A percentile compares a stretch with the other conserved stretches of the same genome.
Evolutionary conservation across 2,329 filamentous ascomycete genomes (phyloP).

Genomic region (Alternaria postmessia): DNA sequence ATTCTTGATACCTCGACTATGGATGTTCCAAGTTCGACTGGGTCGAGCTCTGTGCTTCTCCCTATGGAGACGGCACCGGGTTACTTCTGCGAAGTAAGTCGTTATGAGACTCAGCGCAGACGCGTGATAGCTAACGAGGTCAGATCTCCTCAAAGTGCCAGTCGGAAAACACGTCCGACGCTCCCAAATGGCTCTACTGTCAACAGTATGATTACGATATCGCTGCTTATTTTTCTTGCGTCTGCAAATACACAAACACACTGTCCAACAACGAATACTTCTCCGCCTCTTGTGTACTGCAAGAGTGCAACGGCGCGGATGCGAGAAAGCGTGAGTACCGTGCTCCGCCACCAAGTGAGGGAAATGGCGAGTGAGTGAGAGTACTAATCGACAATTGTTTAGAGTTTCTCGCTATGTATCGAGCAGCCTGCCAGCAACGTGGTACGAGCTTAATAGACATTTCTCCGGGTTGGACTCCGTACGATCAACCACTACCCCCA

Average conservation of each 20-base stretch:
- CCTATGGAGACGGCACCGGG: background rate
- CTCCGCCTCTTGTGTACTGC: conserved; percentile 12
- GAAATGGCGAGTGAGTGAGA: background rate
- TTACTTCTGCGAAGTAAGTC: background rate
- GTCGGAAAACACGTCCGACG: background rate
- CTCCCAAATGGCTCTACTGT: conserved; percentile 2
- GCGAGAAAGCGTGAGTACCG: conserved; percentile 12
- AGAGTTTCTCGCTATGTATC: conserved; percentile 17
- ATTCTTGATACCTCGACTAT: background rate
- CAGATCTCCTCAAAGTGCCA: conserved; percentile 15
- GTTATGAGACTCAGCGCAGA: background rate
- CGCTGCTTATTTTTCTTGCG: conserved; percentile 10
- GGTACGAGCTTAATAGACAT: conserved; percentile 5
- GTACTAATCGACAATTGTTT: conserved; percentile 3
- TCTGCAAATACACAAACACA: conserved; percentile 1
- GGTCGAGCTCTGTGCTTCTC: too few relatives aligned
- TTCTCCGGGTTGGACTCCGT: conserved; percentile 14
- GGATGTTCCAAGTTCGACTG: background rate
- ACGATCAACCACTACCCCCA: background rate
- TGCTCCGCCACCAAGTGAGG: background rate
- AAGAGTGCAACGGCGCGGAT: conserved; percentile 7
- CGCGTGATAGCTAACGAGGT: background rate
- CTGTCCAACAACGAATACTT: conserved; percentile 14
- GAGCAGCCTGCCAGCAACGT: conserved; percentile 1
- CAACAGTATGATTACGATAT: background rate